These are phyloP conservation scores for Musa balbisiana DNA, from an alignment of 202 grass and related monocot species.

Conservation along the genomic window DNA sequence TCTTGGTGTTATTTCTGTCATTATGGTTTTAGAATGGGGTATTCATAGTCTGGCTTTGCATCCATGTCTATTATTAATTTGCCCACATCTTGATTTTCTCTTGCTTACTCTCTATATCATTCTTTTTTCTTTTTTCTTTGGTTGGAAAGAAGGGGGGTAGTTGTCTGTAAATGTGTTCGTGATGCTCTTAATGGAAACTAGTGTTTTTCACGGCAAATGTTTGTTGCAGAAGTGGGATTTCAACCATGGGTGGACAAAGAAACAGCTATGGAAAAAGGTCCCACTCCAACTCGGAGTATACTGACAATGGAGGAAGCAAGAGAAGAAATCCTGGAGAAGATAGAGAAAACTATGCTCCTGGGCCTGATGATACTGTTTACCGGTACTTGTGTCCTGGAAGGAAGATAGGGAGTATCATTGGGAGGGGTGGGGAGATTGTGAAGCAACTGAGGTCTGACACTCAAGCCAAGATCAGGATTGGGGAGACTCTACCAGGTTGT, in stretches of 20 bases:
- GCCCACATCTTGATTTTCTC: too few relatives aligned
- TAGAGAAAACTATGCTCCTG: conserved; percentile 52
- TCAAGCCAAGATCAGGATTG: conserved; percentile 85
- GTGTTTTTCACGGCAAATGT: not conserved
- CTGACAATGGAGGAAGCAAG: conserved; percentile 79
- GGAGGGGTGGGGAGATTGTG: conserved; percentile 89
- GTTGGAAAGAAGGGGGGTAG: too few relatives aligned
- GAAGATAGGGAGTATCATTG: conserved; percentile 96
- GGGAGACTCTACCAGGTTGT: conserved; percentile 72
- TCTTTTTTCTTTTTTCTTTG: too few relatives aligned
- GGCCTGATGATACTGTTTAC: conserved; percentile 74
- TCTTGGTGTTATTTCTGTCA: too few relatives aligned
- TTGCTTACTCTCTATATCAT: too few relatives aligned
- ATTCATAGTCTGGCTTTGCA: too few relatives aligned
- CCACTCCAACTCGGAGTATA: conserved; percentile 44
- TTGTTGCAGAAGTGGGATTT: not conserved
- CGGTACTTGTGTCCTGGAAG: conserved; percentile 75
- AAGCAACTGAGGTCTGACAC: conserved; percentile 83
- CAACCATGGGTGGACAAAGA: conserved; percentile 60
- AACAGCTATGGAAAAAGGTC: conserved; percentile 73
- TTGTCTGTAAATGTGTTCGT: too few relatives aligned
- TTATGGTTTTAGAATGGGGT: too few relatives aligned
- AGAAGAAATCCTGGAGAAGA: conserved; percentile 84
- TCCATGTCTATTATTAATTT: too few relatives aligned
- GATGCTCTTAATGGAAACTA: too few relatives aligned